Percentiles rank a stretch among this genome's conserved stretches.
phyloP scores from a whole-genome alignment of 2,329 filamentous ascomycete species.

The Diplodia mutila region DNA sequence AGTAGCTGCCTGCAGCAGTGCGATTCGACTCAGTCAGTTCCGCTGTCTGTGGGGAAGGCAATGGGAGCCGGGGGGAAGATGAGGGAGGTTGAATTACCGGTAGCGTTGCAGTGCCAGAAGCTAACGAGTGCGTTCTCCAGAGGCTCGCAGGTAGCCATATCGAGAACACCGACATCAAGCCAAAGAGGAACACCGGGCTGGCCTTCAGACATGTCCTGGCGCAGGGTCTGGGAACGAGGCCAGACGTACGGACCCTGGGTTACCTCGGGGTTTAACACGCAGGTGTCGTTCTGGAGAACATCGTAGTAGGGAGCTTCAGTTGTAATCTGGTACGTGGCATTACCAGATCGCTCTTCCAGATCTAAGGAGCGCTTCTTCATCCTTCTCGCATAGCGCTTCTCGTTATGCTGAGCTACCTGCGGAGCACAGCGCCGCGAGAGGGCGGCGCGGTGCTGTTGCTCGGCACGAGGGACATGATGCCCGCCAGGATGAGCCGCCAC shows the following conservation, averaged over 20 bases:
- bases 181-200: conserved; percentile 45
- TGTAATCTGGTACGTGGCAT: conserved; percentile 25
- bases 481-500: not conserved
- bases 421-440: not conserved
- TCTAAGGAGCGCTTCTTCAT: conserved; percentile 20
- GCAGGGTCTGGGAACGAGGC: conserved; percentile 27
- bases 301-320: conserved; percentile 27
- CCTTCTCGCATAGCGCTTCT: not conserved
- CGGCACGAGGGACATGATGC: conserved; percentile 1
- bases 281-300: conserved; percentile 29
- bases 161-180: conserved; percentile 47
- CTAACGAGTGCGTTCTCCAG: conserved; percentile 42
- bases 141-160: conserved; percentile 49
- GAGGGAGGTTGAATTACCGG: conserved; percentile 7
- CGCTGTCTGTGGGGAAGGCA: not conserved
- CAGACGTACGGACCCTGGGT: conserved; percentile 37
- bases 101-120: conserved; percentile 39
- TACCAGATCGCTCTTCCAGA: not conserved
- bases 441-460: not conserved
- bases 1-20: conserved; percentile 31
- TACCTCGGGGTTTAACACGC: conserved; percentile 34
- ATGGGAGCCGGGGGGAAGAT: not conserved
- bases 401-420: not conserved
- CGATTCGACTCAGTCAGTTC: not conserved
- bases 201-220: conserved; percentile 42